These are phyloP conservation scores for button mushroom (Agaricus bisporus) DNA, from an alignment of 768 basidiomycete species.

Conservation along the genomic window DNA sequence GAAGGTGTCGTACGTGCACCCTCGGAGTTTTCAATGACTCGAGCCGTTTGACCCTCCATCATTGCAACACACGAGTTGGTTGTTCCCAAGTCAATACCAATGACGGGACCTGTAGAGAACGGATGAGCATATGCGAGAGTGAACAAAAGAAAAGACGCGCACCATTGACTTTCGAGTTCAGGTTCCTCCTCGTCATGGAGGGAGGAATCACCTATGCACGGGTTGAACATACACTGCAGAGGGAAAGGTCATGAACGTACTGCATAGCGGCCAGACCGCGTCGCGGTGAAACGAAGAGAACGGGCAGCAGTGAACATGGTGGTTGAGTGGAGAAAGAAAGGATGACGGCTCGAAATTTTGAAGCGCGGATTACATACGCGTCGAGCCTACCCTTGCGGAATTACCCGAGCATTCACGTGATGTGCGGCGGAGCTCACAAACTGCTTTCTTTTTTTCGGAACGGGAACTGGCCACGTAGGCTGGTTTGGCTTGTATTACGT, in stretches of 20 bases:
- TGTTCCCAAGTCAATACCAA: slow-evolving; percentile 96
- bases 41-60: slow-evolving; percentile 93
- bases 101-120: slow-evolving; percentile 60
- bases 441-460: neutral
- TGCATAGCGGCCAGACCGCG: slow-evolving; percentile 60
- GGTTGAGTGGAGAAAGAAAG: slow-evolving; percentile 35
- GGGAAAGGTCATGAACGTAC: slow-evolving; percentile 27
- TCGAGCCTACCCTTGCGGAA: slow-evolving; percentile 12
- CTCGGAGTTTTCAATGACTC: slow-evolving; percentile 96
- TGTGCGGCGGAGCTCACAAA: neutral
- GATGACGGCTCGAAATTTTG: slow-evolving; percentile 13
- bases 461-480: neutral
- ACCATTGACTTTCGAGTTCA: slow-evolving; percentile 95
- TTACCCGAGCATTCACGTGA: slow-evolving; percentile 19
- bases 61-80: slow-evolving; percentile 90
- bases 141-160: slow-evolving; percentile 21
- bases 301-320: slow-evolving; percentile 72
- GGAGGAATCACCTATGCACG: slow-evolving; percentile 54
- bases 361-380: slow-evolving; percentile 12
- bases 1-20: slow-evolving; percentile 98
- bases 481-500: neutral
- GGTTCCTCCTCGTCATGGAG: slow-evolving; percentile 78
- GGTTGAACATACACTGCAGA: slow-evolving; percentile 6
- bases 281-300: slow-evolving; percentile 52
- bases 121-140: neutral